Conservation (phyloP, 768 basidiomycete genomes). For the Holtermannia corniformis region DNA sequence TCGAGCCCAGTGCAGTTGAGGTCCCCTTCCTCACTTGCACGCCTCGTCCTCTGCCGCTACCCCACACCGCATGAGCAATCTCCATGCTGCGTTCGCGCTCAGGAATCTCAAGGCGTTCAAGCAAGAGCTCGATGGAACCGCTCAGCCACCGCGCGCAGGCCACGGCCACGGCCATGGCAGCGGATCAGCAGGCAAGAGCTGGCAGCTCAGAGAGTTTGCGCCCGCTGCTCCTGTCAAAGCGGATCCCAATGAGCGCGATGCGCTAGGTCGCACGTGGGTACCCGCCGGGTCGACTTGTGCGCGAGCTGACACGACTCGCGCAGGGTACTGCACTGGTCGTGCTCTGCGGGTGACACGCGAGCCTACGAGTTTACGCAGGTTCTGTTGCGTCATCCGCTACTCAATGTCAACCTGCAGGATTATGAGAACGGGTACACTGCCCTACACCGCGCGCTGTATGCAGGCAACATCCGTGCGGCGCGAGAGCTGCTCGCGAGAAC, state of each 20-base stretch:
- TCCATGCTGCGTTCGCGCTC: slow-evolving; percentile 34
- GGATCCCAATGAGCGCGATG: slow-evolving; percentile 41
- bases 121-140: slow-evolving; percentile 30
- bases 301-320: slow-evolving; percentile 31
- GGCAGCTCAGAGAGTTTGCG: slow-evolving; percentile 21
- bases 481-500: slow-evolving; percentile 62
- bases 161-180: slow-evolving; percentile 1
- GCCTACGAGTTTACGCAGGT: slow-evolving; percentile 67
- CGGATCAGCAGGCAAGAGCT: slow-evolving; percentile 20
- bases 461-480: slow-evolving; percentile 53
- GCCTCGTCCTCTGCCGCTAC: background rate
- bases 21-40: background rate
- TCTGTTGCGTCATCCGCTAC: slow-evolving; percentile 61
- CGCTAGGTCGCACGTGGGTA: slow-evolving; percentile 35
- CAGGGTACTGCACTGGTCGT: slow-evolving; percentile 74
- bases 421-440: slow-evolving; percentile 83
- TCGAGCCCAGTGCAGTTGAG: no score
- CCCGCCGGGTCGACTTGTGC: background rate
- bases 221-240: slow-evolving; percentile 12
- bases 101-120: slow-evolving; percentile 35
- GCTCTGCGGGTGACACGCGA: slow-evolving; percentile 52
- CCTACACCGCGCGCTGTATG: slow-evolving; percentile 75
- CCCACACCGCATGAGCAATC: slow-evolving; percentile 25
- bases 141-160: background rate
- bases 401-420: slow-evolving; percentile 74